Base-by-base conservation (phyloP, 2,329 filamentous ascomycete genomes). In the Cladosporium sp. region DNA sequence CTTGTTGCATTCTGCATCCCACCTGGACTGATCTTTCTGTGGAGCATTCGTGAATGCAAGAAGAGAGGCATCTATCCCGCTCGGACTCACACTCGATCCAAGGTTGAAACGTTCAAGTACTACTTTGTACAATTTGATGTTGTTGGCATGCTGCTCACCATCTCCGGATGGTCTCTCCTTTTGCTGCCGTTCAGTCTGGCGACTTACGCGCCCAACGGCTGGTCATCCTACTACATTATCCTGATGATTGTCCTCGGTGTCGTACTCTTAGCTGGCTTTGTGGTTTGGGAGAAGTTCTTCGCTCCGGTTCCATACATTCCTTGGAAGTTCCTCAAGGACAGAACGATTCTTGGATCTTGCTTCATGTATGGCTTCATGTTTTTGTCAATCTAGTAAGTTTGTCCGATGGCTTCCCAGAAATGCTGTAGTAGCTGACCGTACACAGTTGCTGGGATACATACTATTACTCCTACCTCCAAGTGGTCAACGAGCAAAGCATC, bases 181-280 rank as follows among this genome's bases (percentile, higher is more conserved):
- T 75, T 91, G 17, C 79, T 91, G 7, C 85, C 88, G 0, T 84
- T 91, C 68, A 85, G 77, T 15, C 76, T 91, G 22, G 65, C 64
- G 48, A 66, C 56, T 19, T 73, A 70, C 55, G 68, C 68, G 12
- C 32, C 68, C 58, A 22, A 67, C 0, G 65, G 65, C 24, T 77
- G 74, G 74, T 64, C 66, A n/a, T 70, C 71, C 0, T 63, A 66
- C 1, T 71, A 71, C 60, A 75, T 78, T 59, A 73, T 77, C 58
- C 66, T 69, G 59, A 70, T 71, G 68, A 51, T 71, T 42, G 65
- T 70, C 56, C 60, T 71, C 48, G 69, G 69, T 15, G 59, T 69
- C 57, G 51, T 64, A n/a, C 58, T 68, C 24, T 63, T 70, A 53
- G 60, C 65, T 34, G 62, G 73, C 3, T 84, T 88, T 59, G 80